These are phyloP conservation scores for Arthroderma sp. DNA, from an alignment of 2,329 filamentous ascomycete genomes.

Conservation along the genomic window DNA sequence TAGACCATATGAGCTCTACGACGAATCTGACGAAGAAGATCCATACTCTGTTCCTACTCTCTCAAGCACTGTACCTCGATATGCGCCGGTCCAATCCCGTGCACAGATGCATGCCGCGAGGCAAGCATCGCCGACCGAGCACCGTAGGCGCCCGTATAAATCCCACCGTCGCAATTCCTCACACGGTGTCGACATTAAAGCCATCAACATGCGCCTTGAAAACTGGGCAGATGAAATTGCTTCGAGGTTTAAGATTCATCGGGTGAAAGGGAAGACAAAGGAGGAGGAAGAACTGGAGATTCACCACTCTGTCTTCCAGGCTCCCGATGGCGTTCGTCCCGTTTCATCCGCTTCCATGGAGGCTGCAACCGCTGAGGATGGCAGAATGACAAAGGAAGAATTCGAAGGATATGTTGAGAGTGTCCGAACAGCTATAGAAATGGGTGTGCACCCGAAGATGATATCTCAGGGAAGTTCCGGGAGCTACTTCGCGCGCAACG, in stretches of 20 bases:
- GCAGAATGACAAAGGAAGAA: conserved; percentile 58
- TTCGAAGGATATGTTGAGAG: conserved; percentile 85
- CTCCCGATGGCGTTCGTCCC: conserved; percentile 75
- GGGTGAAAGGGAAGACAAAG: conserved; percentile 56
- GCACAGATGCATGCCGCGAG: conserved; percentile 39
- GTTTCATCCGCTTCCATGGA: conserved; percentile 63
- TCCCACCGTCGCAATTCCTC: conserved; percentile 49
- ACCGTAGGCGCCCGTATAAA: conserved; percentile 34
- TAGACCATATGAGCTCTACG: conserved; percentile 34
- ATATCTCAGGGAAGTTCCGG: conserved; percentile 95
- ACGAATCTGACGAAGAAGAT: conserved; percentile 52
- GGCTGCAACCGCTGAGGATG: conserved; percentile 38
- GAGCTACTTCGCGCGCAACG: conserved; percentile 91
- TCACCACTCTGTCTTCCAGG: conserved; percentile 91
- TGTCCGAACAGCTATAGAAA: conserved; percentile 76
- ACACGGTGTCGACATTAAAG: conserved; percentile 91
- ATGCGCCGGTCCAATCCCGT: conserved; percentile 42
- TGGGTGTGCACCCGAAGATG: conserved; percentile 85
- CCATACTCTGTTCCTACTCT: conserved; percentile 42
- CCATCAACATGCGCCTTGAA: conserved; percentile 90
- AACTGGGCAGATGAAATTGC: conserved; percentile 97
- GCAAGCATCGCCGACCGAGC: conserved; percentile 25
- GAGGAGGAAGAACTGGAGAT: conserved; percentile 88
- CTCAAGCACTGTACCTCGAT: conserved; percentile 45
- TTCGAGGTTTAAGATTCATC: conserved; percentile 82